A percentile compares a stretch with the other conserved stretches of the same genome.
phyloP scores from a whole-genome alignment of 805 yeast species.

The Vanderwaltozyma verrucispora region DNA sequence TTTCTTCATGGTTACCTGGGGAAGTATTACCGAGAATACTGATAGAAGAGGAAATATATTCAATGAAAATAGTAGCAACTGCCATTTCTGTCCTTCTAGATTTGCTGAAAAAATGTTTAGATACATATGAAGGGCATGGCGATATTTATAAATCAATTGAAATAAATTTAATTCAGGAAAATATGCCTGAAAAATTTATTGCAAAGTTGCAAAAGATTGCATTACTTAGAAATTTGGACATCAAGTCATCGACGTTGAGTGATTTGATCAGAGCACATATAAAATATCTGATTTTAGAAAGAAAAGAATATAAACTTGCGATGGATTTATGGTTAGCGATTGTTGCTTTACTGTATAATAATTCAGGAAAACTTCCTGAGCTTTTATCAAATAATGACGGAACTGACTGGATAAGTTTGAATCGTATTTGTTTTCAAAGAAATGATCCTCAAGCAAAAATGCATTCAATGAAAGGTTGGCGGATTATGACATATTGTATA shows the following conservation, averaged over 20 bases:
- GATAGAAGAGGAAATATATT: constrained; percentile 10
- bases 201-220: constrained; percentile 1
- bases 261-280: constrained; percentile 12
- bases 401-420: constrained; percentile 15
- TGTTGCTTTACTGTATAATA: constrained; percentile 19
- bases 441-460: constrained; percentile 6
- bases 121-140: constrained; percentile 3
- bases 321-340: constrained; percentile 24
- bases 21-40: constrained; percentile 20
- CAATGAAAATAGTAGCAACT: constrained; percentile 12
- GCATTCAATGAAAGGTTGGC: constrained; percentile 21
- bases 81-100: constrained; percentile 17
- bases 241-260: constrained; percentile 8
- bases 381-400: constrained; percentile 3
- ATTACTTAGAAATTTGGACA: background rate
- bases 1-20: constrained; percentile 18
- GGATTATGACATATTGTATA: constrained; percentile 18
- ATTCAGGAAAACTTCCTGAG: constrained; percentile 3
- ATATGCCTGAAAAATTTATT: constrained; percentile 8
- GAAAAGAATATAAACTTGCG: constrained; percentile 17
- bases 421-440: constrained; percentile 10
- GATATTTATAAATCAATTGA: constrained; percentile 9
- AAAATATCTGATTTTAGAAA: constrained; percentile 6
- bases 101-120: constrained; percentile 16
- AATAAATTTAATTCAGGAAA: constrained; percentile 3